These are phyloP conservation scores for Cercophora scortea DNA, from an alignment of 495 filamentous ascomycete genomes.

Conservation along the genomic window DNA sequence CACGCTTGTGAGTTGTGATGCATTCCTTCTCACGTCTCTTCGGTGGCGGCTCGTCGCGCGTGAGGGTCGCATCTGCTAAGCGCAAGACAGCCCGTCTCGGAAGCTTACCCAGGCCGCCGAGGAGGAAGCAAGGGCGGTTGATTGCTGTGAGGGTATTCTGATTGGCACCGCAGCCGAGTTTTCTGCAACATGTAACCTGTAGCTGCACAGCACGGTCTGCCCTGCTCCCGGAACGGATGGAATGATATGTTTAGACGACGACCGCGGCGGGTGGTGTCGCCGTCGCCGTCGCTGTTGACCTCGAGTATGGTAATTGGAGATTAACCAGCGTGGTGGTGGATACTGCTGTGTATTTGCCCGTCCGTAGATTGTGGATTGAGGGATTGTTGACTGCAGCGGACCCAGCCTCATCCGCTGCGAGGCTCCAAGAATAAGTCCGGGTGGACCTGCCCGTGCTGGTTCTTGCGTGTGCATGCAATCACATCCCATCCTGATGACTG, in stretches of 20 bases:
- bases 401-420: too few species aligned
- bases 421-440: too few species aligned
- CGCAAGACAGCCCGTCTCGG: not conserved
- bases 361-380: too few species aligned
- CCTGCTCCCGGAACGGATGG: not conserved
- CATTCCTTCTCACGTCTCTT: not conserved
- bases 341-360: too few species aligned
- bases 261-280: too few species aligned
- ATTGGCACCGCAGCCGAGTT: constrained; percentile 11
- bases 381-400: too few species aligned
- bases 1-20: too few species aligned
- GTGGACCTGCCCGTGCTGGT: too few species aligned
- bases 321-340: too few species aligned
- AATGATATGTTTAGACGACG: not conserved
- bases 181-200: not conserved
- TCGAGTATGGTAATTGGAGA: not conserved
- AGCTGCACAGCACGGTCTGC: constrained; percentile 4
- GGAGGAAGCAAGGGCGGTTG: not conserved
- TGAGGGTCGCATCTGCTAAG: constrained; percentile 2
- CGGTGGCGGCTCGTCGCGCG: constrained; percentile 5
- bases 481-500: too few species aligned
- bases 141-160: not conserved
- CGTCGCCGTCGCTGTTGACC: not conserved
- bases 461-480: too few species aligned
- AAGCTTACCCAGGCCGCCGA: not conserved